Base-by-base conservation (phyloP, 2,329 filamentous ascomycete species). In the Pestalotiopsis sp. region DNA sequence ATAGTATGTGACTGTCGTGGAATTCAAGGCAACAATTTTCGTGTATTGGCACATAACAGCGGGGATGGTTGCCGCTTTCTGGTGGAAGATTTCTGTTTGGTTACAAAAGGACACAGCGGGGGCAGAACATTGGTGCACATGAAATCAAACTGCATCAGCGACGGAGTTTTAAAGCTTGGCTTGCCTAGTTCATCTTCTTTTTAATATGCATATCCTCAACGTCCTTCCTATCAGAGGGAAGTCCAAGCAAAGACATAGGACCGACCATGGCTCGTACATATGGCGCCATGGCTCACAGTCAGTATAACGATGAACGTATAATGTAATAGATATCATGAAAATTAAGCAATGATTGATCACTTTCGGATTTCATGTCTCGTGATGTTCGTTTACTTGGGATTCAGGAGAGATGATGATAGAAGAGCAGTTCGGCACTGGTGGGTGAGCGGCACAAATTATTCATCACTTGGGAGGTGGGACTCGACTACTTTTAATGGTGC, bases 111-210 rank as follows among this genome's bases (percentile, higher is more conserved):
- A n/a, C 36, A 41, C 31, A 41, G 7, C 4, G 3, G 31, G 52
- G 55, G 64, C 55, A 66, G 64, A 27, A 49, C 52, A 27, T 45
- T 41, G 31, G 55, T 55, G 58, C 36, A 67, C 36, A 57, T 20
- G 59, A 52, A 36, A 25, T 20, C 36, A 60, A 45, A 55, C 65
- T 67, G 65, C 65, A 67, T 67, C 65, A 67, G 65, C 65, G 65
- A 67, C 65, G 65, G 65, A 67, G 65, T 67, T 67, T 62, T 25
- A 49, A 17, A 11, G 23, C 36, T 62, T 14, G 27, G 27, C 14
- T 12, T 64, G 38, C n/a, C 39, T 52, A 11, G 39, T 64, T 64
- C 20, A 27, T 59, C 27, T 59, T 27, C 27, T 59, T 23, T 27
- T 64, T 64, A 52, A 20, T 23, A 45, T 49, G 38, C 39, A 64